These are phyloP conservation scores for Pseudotulostoma volvatum DNA, from an alignment of 495 filamentous ascomycete species.

Conservation along the genomic window DNA sequence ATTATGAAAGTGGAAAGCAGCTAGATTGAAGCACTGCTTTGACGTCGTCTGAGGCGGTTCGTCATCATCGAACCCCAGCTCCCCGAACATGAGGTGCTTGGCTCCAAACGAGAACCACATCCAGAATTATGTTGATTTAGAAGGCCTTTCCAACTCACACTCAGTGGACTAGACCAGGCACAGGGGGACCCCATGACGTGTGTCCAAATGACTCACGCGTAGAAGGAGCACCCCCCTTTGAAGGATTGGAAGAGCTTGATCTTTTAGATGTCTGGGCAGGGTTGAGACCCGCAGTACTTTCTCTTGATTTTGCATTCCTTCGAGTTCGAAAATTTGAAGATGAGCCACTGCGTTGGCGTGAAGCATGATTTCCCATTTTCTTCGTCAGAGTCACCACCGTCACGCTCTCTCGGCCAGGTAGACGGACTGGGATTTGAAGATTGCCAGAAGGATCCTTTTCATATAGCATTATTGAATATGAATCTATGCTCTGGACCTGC, in stretches of 20 bases:
- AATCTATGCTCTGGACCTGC: conserved; percentile 25
- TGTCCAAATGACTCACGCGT: conserved; percentile 17
- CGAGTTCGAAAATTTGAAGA: conserved; percentile 19
- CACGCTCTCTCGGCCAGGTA: conserved; percentile 20
- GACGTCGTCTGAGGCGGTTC: not conserved
- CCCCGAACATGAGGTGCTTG: not conserved
- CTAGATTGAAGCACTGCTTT: not conserved
- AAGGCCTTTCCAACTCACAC: no score
- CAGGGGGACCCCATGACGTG: conserved; percentile 19
- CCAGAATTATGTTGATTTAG: not conserved
- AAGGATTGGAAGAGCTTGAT: conserved; percentile 10
- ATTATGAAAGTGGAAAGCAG: not conserved
- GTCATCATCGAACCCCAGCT: no score
- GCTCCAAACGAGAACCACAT: not conserved
- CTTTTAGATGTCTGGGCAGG: conserved; percentile 1
- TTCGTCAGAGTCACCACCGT: conserved; percentile 17
- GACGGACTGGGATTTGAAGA: conserved; percentile 15
- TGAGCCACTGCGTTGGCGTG: conserved; percentile 17
- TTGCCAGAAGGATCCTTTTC: conserved; percentile 24
- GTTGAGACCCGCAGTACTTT: conserved; percentile 10
- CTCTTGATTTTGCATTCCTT: conserved; percentile 21
- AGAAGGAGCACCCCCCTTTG: conserved; percentile 12
- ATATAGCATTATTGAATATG: conserved; percentile 16
- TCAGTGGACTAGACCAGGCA: not conserved
- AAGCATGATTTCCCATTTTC: conserved; percentile 12